Base-by-base conservation (phyloP, 2,329 filamentous ascomycete species). In the Phyllosticta capitalensis region DNA sequence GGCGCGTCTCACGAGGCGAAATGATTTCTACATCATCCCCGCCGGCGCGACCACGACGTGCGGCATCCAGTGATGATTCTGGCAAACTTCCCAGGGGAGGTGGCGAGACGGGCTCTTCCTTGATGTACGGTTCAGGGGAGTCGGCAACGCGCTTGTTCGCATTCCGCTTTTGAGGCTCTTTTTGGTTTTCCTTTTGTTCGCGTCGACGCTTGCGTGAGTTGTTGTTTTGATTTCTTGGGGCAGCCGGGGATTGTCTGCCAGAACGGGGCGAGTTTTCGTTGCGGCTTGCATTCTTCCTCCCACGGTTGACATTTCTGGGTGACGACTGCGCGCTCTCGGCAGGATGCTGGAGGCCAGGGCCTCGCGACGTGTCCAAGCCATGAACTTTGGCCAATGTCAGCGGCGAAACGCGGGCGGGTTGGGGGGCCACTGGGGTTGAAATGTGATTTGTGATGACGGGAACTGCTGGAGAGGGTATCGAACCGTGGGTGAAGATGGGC, bases 341-440 rank as follows among this genome's bases (percentile, higher is more conserved):
- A 28, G 17, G 22, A 30, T 51, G 20, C 33, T 51, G 51, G 22
- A 67, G 70, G 63, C 69, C 68, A 54, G 74, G 86, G 69, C 63
- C 81, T 76, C 70, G 87, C 79, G 58, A 14, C 9, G 58, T 28
- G 10, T 63, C 83, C 64, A 80, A 67, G 55, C 75, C 71, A 62
- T 79, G 74, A 57, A 76, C 72, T 68, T 82, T 83, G 59, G 78
- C 71, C 52, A 77, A 75, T 60, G 81, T 78, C 62, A 84, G 72
- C 53, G 81, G 81, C 24, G 82, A 83, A 22, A 84, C 84, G 68
- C 89, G 86, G 54, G 85, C 84, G 57, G 89, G 88, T 67, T 89
- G 88, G 24, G 89, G 88, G 56, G 89, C 89, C 68, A 87, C 75
- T 50, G 87, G 87, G 38, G 85, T 86, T 55, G 85, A 82, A 66